Evolutionary conservation across 2,329 filamentous ascomycete species (phyloP).

Genomic region (Paracoccidioides brasiliensis): DNA sequence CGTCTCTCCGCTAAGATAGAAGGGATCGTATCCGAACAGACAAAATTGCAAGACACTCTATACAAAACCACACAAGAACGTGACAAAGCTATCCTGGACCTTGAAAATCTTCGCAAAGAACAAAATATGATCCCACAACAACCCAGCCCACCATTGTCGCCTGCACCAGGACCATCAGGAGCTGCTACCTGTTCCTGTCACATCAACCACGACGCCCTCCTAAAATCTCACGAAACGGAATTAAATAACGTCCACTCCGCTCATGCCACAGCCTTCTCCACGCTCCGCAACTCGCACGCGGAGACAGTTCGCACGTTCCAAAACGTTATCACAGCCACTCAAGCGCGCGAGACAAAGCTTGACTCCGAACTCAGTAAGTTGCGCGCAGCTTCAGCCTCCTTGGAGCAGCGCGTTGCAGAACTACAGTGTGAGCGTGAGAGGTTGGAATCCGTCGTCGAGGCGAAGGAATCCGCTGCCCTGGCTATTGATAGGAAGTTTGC

Average conservation of each 20-base stretch:
- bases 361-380: constrained; percentile 21
- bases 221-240: constrained; percentile 24
- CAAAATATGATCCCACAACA: constrained; percentile 14
- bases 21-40: constrained; percentile 22
- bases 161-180: constrained; percentile 13
- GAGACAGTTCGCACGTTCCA: constrained; percentile 26
- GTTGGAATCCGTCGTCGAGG: constrained; percentile 23
- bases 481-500: constrained; percentile 29
- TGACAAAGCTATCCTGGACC: constrained; percentile 19
- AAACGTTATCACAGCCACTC: constrained; percentile 20
- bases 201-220: constrained; percentile 12
- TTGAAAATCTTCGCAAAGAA: constrained; percentile 20
- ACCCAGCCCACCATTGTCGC: constrained; percentile 19
- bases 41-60: constrained; percentile 21
- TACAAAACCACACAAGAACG: constrained; percentile 20
- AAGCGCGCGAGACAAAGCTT: constrained; percentile 24
- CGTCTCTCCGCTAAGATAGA: constrained; percentile 23
- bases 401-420: constrained; percentile 17
- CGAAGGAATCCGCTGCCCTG: constrained; percentile 28
- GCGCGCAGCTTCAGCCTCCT: constrained; percentile 13
- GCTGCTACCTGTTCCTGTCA: neutral
- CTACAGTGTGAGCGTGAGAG: constrained; percentile 23
- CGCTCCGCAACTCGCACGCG: constrained; percentile 25
- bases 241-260: constrained; percentile 25
- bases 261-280: constrained; percentile 25